Conservation (phyloP, 345 rosid genomes). For the Linum trigynum region DNA sequence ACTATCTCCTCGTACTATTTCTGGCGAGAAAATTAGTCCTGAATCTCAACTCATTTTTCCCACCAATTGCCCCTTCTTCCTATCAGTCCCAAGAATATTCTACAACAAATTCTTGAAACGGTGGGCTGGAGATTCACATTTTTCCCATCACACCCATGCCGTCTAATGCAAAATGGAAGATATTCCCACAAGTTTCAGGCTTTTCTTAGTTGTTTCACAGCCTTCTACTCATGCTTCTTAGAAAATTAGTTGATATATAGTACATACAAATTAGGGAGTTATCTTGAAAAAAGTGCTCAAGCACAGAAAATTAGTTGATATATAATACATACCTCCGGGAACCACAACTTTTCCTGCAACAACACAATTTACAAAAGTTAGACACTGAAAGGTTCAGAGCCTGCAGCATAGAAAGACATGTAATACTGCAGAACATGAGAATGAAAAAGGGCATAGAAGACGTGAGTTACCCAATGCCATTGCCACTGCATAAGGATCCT, state of each 20-base stretch:
- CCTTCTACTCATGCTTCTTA: too few relatives aligned
- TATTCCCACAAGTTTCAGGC: too few relatives aligned
- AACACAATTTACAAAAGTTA: constrained; percentile 15
- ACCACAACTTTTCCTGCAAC: constrained; percentile 78
- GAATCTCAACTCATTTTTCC: too few relatives aligned
- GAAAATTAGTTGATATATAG: too few relatives aligned
- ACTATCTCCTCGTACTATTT: background rate
- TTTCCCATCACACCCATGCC: background rate
- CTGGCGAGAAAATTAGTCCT: background rate
- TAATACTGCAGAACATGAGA: too few relatives aligned
- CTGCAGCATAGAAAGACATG: background rate
- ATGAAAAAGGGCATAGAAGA: constrained; percentile 14
- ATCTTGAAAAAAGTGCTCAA: background rate
- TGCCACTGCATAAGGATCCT: constrained; percentile 91
- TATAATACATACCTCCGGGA: constrained; percentile 56
- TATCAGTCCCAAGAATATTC: too few relatives aligned
- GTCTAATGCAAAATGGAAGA: background rate
- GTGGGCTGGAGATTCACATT: background rate
- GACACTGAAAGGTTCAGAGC: background rate
- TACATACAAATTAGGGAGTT: background rate
- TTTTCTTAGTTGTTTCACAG: too few relatives aligned
- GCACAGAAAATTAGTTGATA: background rate
- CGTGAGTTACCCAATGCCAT: constrained; percentile 59
- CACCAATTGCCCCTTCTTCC: too few relatives aligned
- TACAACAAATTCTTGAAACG: background rate